phyloP scores from a whole-genome alignment of 2,329 filamentous ascomycete genomes.

The Botrytis paeoniae region DNA sequence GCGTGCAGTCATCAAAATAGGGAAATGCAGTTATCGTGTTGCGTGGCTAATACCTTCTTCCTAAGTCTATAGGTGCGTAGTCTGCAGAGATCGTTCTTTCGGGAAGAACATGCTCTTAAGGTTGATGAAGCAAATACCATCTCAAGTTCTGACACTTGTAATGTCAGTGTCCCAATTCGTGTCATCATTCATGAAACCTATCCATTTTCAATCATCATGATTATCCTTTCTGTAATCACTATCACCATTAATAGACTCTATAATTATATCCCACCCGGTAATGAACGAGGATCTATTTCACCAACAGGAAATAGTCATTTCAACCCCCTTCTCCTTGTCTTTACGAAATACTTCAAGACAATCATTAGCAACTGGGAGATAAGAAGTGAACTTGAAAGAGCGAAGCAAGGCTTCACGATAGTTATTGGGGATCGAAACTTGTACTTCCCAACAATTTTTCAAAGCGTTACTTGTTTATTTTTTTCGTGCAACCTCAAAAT shows the following conservation, averaged over 20 bases:
- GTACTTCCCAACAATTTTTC: slow-evolving; percentile 12
- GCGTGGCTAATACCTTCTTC: neutral
- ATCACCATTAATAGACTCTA: neutral
- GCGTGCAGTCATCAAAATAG: slow-evolving; percentile 4
- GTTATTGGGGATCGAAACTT: neutral
- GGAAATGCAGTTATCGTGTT: slow-evolving; percentile 8
- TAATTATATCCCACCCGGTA: neutral
- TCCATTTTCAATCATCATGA: neutral
- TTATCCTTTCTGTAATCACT: neutral
- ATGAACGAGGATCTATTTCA: neutral
- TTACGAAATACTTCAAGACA: neutral
- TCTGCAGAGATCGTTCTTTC: slow-evolving; percentile 1
- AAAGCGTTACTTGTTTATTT: neutral
- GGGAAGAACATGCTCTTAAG: neutral
- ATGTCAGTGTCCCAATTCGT: slow-evolving; percentile 4
- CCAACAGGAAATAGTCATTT: neutral
- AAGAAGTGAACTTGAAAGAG: neutral
- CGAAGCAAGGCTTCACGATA: slow-evolving; percentile 14
- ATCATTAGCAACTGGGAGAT: neutral
- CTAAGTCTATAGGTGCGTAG: neutral
- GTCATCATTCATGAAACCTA: neutral
- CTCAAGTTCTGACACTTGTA: neutral
- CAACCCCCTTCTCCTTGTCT: neutral
- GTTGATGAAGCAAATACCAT: neutral
- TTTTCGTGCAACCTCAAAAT: neutral